Conservation (phyloP, 345 rosid genomes). For the Acer saccharum region DNA sequence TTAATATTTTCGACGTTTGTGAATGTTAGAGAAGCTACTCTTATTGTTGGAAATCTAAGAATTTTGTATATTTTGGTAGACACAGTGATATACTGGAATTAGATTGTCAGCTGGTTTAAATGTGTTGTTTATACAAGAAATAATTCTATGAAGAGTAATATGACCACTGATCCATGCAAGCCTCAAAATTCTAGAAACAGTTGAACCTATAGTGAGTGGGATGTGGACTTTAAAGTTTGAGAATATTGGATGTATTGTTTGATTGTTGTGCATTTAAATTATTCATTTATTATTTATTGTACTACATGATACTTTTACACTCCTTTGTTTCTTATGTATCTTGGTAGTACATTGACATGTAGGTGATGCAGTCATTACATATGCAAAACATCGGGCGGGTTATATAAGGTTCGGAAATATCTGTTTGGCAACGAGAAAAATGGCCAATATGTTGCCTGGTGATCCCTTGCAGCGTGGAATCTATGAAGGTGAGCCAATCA, state of each 20-base stretch:
- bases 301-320: background rate
- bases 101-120: background rate
- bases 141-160: too few species aligned
- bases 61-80: background rate
- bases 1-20: background rate
- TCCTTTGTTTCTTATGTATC: constrained; percentile 6
- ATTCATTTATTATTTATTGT: background rate
- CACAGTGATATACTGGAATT: background rate
- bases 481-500: constrained; percentile 6
- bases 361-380: background rate
- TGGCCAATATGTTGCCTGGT: constrained; percentile 13
- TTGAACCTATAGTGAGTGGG: background rate
- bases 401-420: background rate
- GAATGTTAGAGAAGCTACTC: background rate
- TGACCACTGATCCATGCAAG: background rate
- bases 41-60: background rate
- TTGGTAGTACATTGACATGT: background rate
- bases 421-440: background rate
- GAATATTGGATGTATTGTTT: background rate
- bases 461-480: constrained; percentile 13
- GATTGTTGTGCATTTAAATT: constrained; percentile 5
- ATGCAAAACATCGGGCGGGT: background rate
- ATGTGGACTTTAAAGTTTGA: background rate
- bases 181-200: background rate
- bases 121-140: background rate